These are phyloP conservation scores for Ascodesmis nigricans DNA, from an alignment of 495 filamentous ascomycete genomes.

Conservation along the genomic window DNA sequence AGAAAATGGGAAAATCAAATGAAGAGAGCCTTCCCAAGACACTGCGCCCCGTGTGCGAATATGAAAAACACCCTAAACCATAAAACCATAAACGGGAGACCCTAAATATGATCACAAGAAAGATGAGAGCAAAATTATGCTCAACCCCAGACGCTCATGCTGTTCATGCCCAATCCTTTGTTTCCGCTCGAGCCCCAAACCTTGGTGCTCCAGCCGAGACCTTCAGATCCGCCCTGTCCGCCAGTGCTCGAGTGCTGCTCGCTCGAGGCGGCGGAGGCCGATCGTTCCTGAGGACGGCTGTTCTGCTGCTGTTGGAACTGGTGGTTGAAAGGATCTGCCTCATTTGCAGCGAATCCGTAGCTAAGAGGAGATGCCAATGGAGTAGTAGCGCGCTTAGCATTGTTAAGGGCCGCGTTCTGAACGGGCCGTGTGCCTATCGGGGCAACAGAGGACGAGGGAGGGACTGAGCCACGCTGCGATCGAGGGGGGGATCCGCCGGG, in stretches of 20 bases:
- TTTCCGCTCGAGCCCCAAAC: slow-evolving; percentile 29
- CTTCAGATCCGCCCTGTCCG: slow-evolving; percentile 19
- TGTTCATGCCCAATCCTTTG: slow-evolving; percentile 27
- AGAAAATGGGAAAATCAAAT: too few species aligned
- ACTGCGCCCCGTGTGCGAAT: slow-evolving; percentile 22
- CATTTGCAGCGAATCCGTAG: slow-evolving; percentile 46
- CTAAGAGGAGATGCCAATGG: slow-evolving; percentile 74
- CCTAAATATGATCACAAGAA: slow-evolving; percentile 7
- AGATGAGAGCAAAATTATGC: slow-evolving; percentile 5
- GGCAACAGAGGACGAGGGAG: slow-evolving; percentile 43
- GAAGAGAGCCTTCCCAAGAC: slow-evolving; percentile 23
- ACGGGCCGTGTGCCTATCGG: slow-evolving; percentile 78
- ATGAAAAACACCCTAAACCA: slow-evolving; percentile 21
- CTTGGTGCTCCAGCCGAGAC: slow-evolving; percentile 26
- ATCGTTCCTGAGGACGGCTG: slow-evolving; percentile 30
- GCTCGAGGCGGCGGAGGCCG: slow-evolving; percentile 40
- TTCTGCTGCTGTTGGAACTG: slow-evolving; percentile 6
- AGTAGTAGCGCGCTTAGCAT: slow-evolving; percentile 58
- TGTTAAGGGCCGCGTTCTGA: slow-evolving; percentile 46
- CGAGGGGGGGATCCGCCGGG: slow-evolving; percentile 73
- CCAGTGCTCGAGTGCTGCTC: slow-evolving; percentile 25
- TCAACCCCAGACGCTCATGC: slow-evolving; percentile 21
- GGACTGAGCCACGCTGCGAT: slow-evolving; percentile 30
- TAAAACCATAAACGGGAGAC: slow-evolving; percentile 19
- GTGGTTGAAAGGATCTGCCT: slow-evolving; percentile 26